A percentile compares a stretch with the other conserved stretches of the same genome.
Evolutionary conservation across 495 filamentous ascomycete species (phyloP).

Genomic region (Tuber borchii): DNA sequence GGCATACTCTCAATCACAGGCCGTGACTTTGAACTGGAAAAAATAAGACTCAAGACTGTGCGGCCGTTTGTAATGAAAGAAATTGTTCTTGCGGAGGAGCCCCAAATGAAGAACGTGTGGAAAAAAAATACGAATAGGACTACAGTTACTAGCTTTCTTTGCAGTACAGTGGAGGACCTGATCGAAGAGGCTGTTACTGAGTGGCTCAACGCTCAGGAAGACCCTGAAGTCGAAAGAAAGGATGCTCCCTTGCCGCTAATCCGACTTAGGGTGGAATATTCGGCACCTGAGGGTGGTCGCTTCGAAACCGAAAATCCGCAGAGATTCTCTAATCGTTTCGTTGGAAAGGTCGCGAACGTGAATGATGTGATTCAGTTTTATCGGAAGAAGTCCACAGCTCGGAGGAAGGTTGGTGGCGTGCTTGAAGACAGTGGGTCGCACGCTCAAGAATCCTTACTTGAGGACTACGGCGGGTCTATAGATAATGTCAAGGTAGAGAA

Average conservation of each 20-base stretch:
- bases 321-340: constrained; percentile 90
- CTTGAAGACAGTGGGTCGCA: constrained; percentile 54
- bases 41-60: constrained; percentile 77
- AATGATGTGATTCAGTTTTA: constrained; percentile 92
- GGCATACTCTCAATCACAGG: constrained; percentile 78
- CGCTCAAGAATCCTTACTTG: constrained; percentile 52
- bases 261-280: constrained; percentile 82
- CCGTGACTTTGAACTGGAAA: constrained; percentile 71
- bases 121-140: constrained; percentile 75
- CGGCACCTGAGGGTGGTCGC: constrained; percentile 74
- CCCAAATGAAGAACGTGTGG: constrained; percentile 66
- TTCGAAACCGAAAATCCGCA: constrained; percentile 95
- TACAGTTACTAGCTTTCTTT: constrained; percentile 69
- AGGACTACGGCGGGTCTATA: constrained; percentile 45
- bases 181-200: constrained; percentile 76
- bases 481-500: constrained; percentile 82
- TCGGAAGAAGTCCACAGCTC: constrained; percentile 62
- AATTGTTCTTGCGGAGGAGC: constrained; percentile 68
- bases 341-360: constrained; percentile 81
- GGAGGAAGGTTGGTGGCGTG: constrained; percentile 45
- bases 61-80: constrained; percentile 86
- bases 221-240: constrained; percentile 49
- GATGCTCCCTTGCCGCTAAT: constrained; percentile 76
- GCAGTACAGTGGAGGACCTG: constrained; percentile 69
- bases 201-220: constrained; percentile 68